phyloP scores from a whole-genome alignment of 805 yeast genomes.

The Kregervanrija delftensis region DNA sequence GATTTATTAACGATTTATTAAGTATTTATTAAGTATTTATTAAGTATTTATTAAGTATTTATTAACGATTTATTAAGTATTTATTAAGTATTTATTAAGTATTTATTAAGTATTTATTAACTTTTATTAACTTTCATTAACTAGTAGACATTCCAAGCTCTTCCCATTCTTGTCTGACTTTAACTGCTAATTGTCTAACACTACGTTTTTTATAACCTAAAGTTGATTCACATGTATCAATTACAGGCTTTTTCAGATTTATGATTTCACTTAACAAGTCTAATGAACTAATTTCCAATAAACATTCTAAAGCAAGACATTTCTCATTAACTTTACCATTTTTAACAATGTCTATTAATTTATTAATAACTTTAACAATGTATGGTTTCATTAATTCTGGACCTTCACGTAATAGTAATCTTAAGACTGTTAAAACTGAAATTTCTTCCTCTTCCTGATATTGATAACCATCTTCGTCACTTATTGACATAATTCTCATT shows the following conservation, averaged over 20 bases:
- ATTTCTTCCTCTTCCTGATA: no score
- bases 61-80: not conserved
- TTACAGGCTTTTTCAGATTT: conserved; percentile 22
- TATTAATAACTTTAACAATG: conserved; percentile 6
- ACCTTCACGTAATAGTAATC: not conserved
- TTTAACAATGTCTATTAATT: not conserved
- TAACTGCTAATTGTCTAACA: conserved; percentile 71
- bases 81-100: not conserved
- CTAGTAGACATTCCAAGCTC: conserved; percentile 33
- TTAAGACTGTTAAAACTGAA: no score
- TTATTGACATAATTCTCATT: no score
- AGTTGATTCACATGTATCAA: conserved; percentile 44
- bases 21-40: not conserved
- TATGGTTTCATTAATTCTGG: conserved; percentile 6
- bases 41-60: no score
- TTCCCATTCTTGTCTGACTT: conserved; percentile 70
- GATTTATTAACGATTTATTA: not conserved
- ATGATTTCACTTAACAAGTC: not conserved
- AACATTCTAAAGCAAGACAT: no score
- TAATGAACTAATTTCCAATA: not conserved
- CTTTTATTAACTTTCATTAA: conserved; percentile 1
- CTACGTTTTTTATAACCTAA: conserved; percentile 70
- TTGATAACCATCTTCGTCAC: no score
- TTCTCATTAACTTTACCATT: not conserved
- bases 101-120: no score